Evolutionary conservation across 257 asterid species (phyloP), one percentile per base, ranked within the genome.

Genomic region (Euphrasia confusa): DNA sequence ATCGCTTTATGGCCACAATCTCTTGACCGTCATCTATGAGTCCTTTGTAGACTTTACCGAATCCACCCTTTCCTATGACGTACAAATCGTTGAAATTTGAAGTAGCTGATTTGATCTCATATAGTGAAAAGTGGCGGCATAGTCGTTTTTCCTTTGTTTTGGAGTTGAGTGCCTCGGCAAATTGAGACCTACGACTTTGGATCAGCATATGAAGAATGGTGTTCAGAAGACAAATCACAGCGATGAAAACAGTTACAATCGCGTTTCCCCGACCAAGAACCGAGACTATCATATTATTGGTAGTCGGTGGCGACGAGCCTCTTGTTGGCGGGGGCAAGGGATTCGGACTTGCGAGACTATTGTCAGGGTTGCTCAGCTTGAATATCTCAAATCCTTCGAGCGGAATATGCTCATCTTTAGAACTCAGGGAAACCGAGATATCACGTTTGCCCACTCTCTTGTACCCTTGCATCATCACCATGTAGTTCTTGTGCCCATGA

Each of bases 361-460:
- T 74, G 72, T 81, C 88, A 47, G 71, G 93, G 64, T 85, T 85
- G 76, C 86, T 78, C 54, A 85, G 66, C 79, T 85, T 85, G 78
- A 82, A 85, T 18, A 85, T 76, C 65, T 82, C 94, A 63, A 85
- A 60, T 62, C 94, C 94, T 70, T 80, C 82, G 42, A 85, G 73
- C 7, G 83, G 81, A n/a, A 72, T 77, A 37, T 69, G 67, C 42
- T 17, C 67, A 40, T 61, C 67, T 18, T 62, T 68, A 26, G 76
- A 78, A 45, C 66, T 74, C 68, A 85, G 54, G 54, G 81, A 75
- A 74, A 85, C 50, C 40, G 66, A 68, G 64, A 85, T 70, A 15
- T 59, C 71, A 30, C 71, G 82, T 28, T 77, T 80, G 39, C 85
- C 84, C 71, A 82, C 78, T 49, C 40, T 58, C 53, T 74, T 81